Percentiles rank a stretch among this genome's conserved stretches.
Conservation (phyloP, 2,329 filamentous ascomycete species). For the Pseudogymnoascus sp. region DNA sequence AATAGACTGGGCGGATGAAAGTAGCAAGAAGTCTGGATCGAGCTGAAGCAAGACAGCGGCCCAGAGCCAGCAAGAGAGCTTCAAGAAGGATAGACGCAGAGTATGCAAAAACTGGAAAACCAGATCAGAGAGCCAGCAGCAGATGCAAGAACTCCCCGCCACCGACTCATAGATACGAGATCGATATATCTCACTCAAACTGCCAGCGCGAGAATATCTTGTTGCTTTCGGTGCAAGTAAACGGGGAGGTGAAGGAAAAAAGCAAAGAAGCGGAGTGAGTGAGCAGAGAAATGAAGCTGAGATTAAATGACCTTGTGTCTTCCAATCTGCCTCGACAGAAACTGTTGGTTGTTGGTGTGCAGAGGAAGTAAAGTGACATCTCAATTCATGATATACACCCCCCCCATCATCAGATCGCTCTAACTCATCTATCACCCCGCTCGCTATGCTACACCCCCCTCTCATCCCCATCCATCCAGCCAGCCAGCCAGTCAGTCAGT, state of each 20-base stretch:
- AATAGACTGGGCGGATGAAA: no score
- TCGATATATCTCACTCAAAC: not conserved
- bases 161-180: not conserved
- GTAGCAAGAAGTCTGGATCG: no score
- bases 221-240: not conserved
- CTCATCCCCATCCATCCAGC: not conserved
- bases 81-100: not conserved
- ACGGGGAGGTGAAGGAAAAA: not conserved
- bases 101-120: not conserved
- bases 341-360: no score
- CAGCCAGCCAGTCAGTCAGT: not conserved
- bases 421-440: not conserved
- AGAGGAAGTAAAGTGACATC: no score
- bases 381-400: slow-evolving; percentile 3
- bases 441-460: not conserved
- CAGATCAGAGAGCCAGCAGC: not conserved
- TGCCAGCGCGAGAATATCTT: not conserved
- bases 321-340: not conserved
- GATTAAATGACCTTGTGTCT: not conserved
- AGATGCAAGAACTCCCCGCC: not conserved
- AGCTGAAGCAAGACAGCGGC: not conserved
- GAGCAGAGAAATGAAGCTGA: not conserved
- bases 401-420: not conserved
- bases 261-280: not conserved
- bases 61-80: no score